Evolutionary conservation across 208 protist species (phyloP), one percentile per base, ranked within the genome.

Genomic region (Phytomonas francai): DNA sequence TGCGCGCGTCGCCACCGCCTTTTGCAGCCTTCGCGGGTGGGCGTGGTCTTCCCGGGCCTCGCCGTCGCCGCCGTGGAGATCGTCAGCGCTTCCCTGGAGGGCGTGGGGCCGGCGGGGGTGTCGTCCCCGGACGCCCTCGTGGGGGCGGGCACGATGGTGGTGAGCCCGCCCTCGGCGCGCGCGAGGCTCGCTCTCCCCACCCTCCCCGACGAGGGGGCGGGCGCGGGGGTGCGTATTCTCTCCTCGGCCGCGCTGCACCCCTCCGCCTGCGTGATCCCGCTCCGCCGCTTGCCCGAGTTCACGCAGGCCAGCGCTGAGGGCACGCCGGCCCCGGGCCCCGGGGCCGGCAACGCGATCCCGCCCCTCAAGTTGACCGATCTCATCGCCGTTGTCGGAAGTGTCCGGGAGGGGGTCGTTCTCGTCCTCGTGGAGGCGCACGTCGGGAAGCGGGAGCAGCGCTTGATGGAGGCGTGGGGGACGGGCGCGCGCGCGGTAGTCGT

Each of bases 361-460:
- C 16, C 12, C 6, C 12, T 49, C 12, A 49, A 49, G 16, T 22
- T 49, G 12, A 49, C 12, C 12, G 39, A 49, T 49, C 39, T 49
- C 11, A 42, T 34, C 2, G 54, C 66, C 0, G 34, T 83, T 28
- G 33, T 69, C 45, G 28, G 4, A 3, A 9, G 28, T 22, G 67
- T 74, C 0, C 29, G 25, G 9, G 22, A 19, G 6, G 78, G 74
- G 1, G 63, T 74, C 61, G 81, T 87, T 4, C 51, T 90, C 31
- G 64, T 93, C 27, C 73, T 79, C 0, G 75, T 90, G 3, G 75
- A 79, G 64, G 54, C 64, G 11, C 67, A 84, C 30, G 77, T 90
- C 0, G 31, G 73, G 27, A 74, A 77, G 62, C 64, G 51, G 7
- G 63, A 75, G 27, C 59, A 77, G 36, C 58, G 67, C 30, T 63